phyloP scores from a whole-genome alignment of 371 early-diverging fungal species.

The Capniomyces stellatus region DNA sequence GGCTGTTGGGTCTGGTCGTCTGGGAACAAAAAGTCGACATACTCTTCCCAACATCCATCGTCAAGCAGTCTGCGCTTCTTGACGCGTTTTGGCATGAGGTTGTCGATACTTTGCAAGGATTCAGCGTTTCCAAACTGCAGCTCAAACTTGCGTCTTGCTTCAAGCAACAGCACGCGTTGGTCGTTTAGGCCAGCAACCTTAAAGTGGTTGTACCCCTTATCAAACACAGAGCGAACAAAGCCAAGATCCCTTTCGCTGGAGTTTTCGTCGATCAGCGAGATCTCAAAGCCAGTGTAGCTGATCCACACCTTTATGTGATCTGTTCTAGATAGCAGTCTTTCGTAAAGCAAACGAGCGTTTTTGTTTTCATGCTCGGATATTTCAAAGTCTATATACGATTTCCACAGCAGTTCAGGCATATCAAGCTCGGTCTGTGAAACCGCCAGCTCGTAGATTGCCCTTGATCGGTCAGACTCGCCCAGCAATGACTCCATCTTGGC shows the following conservation, averaged over 20 bases:
- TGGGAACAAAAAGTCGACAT: slow-evolving; percentile 94
- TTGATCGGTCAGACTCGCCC: slow-evolving; percentile 70
- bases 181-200: slow-evolving; percentile 48
- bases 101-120: slow-evolving; percentile 35
- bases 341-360: slow-evolving; percentile 60
- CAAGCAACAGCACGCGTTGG: slow-evolving; percentile 45
- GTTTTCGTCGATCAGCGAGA: slow-evolving; percentile 9
- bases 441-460: slow-evolving; percentile 80
- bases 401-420: slow-evolving; percentile 95
- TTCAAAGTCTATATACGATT: slow-evolving; percentile 93
- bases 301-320: slow-evolving; percentile 96
- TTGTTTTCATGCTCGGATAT: slow-evolving; percentile 60
- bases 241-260: slow-evolving; percentile 13
- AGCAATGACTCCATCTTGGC: slow-evolving; percentile 73
- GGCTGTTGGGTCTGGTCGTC: slow-evolving; percentile 76
- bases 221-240: slow-evolving; percentile 54
- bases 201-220: slow-evolving; percentile 46
- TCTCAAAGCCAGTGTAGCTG: slow-evolving; percentile 81
- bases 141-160: slow-evolving; percentile 87
- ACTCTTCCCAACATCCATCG: slow-evolving; percentile 76
- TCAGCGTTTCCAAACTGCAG: slow-evolving; percentile 38
- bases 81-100: slow-evolving; percentile 71
- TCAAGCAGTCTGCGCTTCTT: slow-evolving; percentile 49
- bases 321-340: slow-evolving; percentile 64
- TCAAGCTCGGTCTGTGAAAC: slow-evolving; percentile 40